Conservation (phyloP, 2,329 filamentous ascomycete genomes). For the Clarireedia hainanense region DNA sequence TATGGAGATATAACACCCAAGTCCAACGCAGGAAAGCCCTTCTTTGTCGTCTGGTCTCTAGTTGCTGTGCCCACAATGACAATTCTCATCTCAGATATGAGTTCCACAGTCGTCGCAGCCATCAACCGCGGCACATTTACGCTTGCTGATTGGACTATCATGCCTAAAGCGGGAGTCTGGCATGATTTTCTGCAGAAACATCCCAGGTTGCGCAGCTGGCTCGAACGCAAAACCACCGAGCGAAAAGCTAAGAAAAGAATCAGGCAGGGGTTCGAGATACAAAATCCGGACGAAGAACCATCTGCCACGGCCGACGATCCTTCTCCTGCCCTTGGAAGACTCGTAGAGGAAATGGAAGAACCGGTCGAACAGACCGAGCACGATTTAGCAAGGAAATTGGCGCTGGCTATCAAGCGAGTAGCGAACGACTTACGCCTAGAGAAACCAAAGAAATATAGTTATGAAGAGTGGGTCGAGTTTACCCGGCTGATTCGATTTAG, state of each 20-base stretch:
- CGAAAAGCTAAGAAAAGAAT: slow-evolving; percentile 37
- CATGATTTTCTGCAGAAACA: slow-evolving; percentile 40
- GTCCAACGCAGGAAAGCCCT: slow-evolving; percentile 57
- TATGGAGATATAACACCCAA: slow-evolving; percentile 60
- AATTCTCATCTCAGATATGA: slow-evolving; percentile 55
- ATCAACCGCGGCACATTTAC: slow-evolving; percentile 55
- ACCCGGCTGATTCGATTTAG: slow-evolving; percentile 54
- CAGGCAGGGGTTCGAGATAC: slow-evolving; percentile 24
- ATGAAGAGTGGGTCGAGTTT: slow-evolving; percentile 63
- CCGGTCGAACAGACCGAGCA: slow-evolving; percentile 31
- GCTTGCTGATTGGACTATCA: slow-evolving; percentile 56
- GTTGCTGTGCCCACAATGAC: slow-evolving; percentile 65
- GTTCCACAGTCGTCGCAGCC: slow-evolving; percentile 53
- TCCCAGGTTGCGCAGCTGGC: slow-evolving; percentile 34
- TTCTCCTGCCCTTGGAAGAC: background rate
- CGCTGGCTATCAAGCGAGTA: slow-evolving; percentile 46
- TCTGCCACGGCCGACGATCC: slow-evolving; percentile 2
- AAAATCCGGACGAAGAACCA: slow-evolving; percentile 21
- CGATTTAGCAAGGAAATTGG: slow-evolving; percentile 47
- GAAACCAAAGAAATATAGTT: slow-evolving; percentile 47
- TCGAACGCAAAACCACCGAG: slow-evolving; percentile 33
- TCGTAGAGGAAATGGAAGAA: slow-evolving; percentile 31
- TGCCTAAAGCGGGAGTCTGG: slow-evolving; percentile 54
- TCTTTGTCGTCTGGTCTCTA: slow-evolving; percentile 65
- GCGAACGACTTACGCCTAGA: slow-evolving; percentile 44